phyloP scores from a whole-genome alignment of 495 filamentous ascomycete species.

The Trichocladium antarcticum region DNA sequence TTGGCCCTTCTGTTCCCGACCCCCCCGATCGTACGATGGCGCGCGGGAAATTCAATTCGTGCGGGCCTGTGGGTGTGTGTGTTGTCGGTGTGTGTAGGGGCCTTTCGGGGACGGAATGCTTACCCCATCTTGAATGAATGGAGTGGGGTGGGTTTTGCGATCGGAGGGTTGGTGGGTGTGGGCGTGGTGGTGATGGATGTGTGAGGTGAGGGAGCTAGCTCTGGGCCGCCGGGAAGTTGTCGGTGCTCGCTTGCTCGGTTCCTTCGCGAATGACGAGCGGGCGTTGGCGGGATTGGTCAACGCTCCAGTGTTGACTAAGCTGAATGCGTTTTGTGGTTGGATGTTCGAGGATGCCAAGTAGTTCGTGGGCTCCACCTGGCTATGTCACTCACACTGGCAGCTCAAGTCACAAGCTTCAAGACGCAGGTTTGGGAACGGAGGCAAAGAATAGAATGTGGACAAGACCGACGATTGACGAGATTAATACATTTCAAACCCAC shows the following conservation, averaged over 20 bases:
- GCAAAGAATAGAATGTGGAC: too few species aligned
- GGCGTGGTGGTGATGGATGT: constrained; percentile 5
- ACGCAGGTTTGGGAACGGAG: too few species aligned
- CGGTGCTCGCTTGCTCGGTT: constrained; percentile 8
- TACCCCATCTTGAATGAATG: constrained; percentile 20
- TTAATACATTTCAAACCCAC: not conserved
- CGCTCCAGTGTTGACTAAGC: constrained; percentile 9
- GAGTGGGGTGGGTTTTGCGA: constrained; percentile 4
- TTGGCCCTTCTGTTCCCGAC: not conserved
- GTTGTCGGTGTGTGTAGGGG: too few species aligned
- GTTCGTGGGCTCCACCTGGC: constrained; percentile 1
- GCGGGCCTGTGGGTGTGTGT: too few species aligned
- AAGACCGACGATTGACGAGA: not conserved
- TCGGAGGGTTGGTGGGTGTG: constrained; percentile 13
- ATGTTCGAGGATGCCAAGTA: not conserved
- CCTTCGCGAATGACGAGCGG: constrained; percentile 3
- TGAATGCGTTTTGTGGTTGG: not conserved
- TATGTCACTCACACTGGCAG: not conserved
- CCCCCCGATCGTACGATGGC: constrained; percentile 16
- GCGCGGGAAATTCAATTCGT: not conserved
- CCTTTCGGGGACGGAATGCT: constrained; percentile 2
- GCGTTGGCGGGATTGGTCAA: constrained; percentile 3
- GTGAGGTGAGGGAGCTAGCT: not conserved
- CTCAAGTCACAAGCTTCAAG: too few species aligned
- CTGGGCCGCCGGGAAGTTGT: constrained; percentile 12